phyloP scores from a whole-genome alignment of 208 protist species.

The Leishmania gerbilli region DNA sequence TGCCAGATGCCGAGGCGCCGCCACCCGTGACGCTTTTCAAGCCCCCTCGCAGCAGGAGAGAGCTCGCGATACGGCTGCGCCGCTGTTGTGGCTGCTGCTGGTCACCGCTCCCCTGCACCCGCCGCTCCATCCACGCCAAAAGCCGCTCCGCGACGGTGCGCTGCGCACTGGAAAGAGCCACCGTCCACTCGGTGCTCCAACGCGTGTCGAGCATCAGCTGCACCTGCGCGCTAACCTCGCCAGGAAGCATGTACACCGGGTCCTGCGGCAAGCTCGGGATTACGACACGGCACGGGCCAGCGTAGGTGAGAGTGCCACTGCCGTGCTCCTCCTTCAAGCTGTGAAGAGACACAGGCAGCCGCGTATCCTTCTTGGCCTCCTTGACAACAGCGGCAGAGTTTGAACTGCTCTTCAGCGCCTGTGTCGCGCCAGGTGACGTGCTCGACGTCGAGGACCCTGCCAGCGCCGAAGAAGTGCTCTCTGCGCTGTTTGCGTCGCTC shows the following conservation, averaged over 20 bases:
- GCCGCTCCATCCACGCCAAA: conserved; percentile 24
- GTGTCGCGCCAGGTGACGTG: not conserved
- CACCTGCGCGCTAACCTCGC: conserved; percentile 43
- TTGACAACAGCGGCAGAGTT: not conserved
- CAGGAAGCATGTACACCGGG: conserved; percentile 19
- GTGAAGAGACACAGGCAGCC: conserved; percentile 19
- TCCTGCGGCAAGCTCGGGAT: conserved; percentile 23
- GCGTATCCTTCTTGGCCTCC: not conserved
- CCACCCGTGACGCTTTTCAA: conserved; percentile 4
- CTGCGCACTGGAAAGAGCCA: conserved; percentile 27
- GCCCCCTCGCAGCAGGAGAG: conserved; percentile 25
- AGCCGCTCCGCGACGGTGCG: conserved; percentile 30
- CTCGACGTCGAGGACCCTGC: not conserved
- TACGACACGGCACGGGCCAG: conserved; percentile 27
- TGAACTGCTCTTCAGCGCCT: not conserved
- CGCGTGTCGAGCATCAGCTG: conserved; percentile 37
- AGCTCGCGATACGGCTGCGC: conserved; percentile 24
- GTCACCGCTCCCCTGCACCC: conserved; percentile 8
- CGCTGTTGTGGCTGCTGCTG: conserved; percentile 18
- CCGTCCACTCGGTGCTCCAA: conserved; percentile 28
- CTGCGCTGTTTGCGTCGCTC: conserved; percentile 13
- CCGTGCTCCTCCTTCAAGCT: conserved; percentile 4
- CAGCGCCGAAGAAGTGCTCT: not conserved
- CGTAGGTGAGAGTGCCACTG: conserved; percentile 13
- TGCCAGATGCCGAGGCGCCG: not conserved